Evolutionary conservation across 2,329 filamentous ascomycete genomes (phyloP), one percentile per base, ranked within the genome.

Genomic region (Trematosphaeria pertusa): DNA sequence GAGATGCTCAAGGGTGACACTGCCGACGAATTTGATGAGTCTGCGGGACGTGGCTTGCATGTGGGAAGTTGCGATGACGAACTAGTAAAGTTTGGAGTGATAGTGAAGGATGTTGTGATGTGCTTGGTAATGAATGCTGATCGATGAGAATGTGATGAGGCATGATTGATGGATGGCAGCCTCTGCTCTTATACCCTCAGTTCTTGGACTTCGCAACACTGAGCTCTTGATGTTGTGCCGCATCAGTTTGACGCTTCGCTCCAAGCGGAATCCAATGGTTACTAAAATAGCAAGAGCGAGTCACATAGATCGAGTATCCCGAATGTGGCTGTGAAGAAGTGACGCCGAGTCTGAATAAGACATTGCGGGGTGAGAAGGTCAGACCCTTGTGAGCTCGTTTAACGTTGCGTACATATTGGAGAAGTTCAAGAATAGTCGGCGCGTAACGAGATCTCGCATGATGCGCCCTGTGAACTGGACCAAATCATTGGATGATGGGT

Each of bases 181-280:
- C 37, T 40, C 37, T 40, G 37, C 37, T 40, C 37, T 40, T 42
- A 42, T 35, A 42, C 39, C 26, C 39, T 42, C 30, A 42, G 30
- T 42, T 34, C 39, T 42, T 42, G 39, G 39, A 35, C 39, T 42
- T 42, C 39, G 39, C 30, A 42, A 42, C n/a, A n/a, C n/a, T n/a
- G n/a, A 40, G 37, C 37, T 40, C 37, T 40, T 40, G 37, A 40
- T 40, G 37, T 17, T 40, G 26, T 33, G 37, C 37, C 26, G 8
- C 37, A 40, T 34, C 39, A 42, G 39, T 42, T 42, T 42, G 39
- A 42, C 5, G 39, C 39, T 35, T 42, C 30, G n/a, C 39, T 42
- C 30, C 39, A 42, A 35, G 39, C n/a, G 9, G 39, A 42, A 42
- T 42, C 39, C 39, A 35, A 11, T 42, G n/a, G 1, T 42, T 42